Evolutionary conservation across 768 basidiomycete species (phyloP).

Genomic region (Suillus decipiens): DNA sequence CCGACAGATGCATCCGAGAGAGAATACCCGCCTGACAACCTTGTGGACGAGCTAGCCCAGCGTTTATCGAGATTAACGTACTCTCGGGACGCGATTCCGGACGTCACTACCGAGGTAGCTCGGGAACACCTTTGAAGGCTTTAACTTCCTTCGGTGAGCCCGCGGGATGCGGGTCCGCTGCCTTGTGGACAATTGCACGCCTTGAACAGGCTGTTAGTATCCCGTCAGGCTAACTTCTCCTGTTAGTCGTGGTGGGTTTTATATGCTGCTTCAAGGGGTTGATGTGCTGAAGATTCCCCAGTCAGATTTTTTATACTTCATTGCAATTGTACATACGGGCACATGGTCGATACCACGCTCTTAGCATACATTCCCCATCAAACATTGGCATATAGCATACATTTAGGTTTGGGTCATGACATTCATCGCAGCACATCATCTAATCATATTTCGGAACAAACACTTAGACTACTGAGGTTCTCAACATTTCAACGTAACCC

Average conservation of each 20-base stretch:
- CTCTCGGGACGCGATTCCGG: background rate
- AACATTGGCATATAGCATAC: background rate
- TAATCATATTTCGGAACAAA: background rate
- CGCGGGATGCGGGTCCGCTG: background rate
- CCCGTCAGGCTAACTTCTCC: background rate
- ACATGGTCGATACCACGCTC: background rate
- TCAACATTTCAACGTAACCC: background rate
- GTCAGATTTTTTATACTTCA: background rate
- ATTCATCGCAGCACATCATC: background rate
- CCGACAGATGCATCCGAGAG: slow-evolving; percentile 4
- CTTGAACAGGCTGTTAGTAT: background rate
- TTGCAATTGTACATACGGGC: background rate
- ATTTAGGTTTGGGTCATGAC: background rate
- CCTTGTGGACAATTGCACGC: background rate
- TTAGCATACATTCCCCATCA: background rate
- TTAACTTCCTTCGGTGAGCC: background rate
- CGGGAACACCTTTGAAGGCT: background rate
- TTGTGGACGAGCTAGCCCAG: background rate
- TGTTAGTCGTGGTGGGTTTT: background rate
- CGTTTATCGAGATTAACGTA: background rate
- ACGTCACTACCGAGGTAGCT: background rate
- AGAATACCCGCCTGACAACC: background rate
- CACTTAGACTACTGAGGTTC: background rate
- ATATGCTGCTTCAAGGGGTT: background rate
- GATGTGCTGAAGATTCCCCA: background rate